These are phyloP conservation scores for Xerocomellus amylosporus DNA, from an alignment of 768 basidiomycete species.

Conservation along the genomic window DNA sequence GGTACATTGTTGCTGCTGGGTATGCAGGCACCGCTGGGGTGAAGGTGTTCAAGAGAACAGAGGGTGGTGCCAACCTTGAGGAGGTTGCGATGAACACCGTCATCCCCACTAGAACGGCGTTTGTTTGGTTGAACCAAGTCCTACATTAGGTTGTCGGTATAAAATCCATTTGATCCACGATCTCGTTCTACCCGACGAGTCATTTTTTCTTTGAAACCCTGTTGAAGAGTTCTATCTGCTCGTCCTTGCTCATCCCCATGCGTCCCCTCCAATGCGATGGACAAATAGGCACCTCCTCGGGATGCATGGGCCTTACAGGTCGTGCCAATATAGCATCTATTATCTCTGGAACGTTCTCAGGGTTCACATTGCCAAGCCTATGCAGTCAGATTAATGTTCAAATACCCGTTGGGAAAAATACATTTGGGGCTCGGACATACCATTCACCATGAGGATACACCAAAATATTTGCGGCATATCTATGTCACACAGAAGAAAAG, in stretches of 20 bases:
- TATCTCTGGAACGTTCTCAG: conserved; percentile 53
- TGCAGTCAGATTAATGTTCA: neutral
- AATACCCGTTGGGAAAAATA: neutral
- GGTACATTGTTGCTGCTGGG: conserved; percentile 55
- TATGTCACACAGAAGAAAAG: conserved; percentile 21
- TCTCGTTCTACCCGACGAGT: neutral
- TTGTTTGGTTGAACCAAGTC: conserved; percentile 39
- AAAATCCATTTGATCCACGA: neutral
- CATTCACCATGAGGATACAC: conserved; percentile 73
- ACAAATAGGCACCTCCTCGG: conserved; percentile 37
- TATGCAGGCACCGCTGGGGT: conserved; percentile 53
- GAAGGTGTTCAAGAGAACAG: conserved; percentile 51
- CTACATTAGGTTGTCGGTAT: neutral
- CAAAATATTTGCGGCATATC: conserved; percentile 68
- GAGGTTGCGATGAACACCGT: conserved; percentile 53
- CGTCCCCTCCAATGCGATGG: conserved; percentile 66
- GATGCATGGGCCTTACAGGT: conserved; percentile 28
- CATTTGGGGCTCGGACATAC: conserved; percentile 36
- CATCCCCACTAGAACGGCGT: conserved; percentile 49
- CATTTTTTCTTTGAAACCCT: neutral
- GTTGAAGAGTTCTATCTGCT: conserved; percentile 45
- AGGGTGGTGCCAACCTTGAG: conserved; percentile 49
- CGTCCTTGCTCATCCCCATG: conserved; percentile 61
- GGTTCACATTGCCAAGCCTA: conserved; percentile 64
- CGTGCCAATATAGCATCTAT: conserved; percentile 43